Percentiles rank a stretch among this genome's conserved stretches.
These are phyloP conservation scores for Colletotrichum theobromicola DNA, from an alignment of 2,329 filamentous ascomycete species.

Conservation along the genomic window DNA sequence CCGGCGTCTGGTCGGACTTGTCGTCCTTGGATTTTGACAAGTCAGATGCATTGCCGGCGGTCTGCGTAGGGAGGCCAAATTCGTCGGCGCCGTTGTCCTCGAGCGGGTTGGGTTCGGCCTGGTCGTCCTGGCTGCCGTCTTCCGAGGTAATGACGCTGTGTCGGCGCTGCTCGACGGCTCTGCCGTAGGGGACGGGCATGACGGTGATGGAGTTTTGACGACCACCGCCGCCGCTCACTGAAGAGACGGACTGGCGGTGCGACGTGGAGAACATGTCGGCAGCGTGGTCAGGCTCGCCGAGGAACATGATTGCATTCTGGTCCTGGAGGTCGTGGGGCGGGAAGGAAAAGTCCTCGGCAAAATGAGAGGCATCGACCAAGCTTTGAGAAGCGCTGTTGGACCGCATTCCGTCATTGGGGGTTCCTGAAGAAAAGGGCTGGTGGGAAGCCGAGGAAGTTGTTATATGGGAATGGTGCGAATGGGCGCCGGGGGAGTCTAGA, in stretches of 20 bases:
- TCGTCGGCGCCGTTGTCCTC: slow-evolving; percentile 64
- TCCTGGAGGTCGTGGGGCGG: slow-evolving; percentile 50
- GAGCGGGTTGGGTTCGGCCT: slow-evolving; percentile 50
- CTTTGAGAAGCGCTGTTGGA: slow-evolving; percentile 40
- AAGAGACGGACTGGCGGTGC: slow-evolving; percentile 37
- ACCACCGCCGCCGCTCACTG: slow-evolving; percentile 39
- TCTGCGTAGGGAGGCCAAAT: slow-evolving; percentile 56
- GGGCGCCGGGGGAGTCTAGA: slow-evolving; percentile 18
- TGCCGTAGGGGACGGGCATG: slow-evolving; percentile 28
- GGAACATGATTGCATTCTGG: slow-evolving; percentile 43
- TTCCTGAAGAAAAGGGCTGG: slow-evolving; percentile 21
- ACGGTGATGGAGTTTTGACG: slow-evolving; percentile 41
- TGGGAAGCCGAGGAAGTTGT: slow-evolving; percentile 18
- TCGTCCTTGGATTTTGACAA: slow-evolving; percentile 61
- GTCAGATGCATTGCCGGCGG: slow-evolving; percentile 58
- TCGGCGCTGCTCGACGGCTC: slow-evolving; percentile 28
- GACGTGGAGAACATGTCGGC: slow-evolving; percentile 35
- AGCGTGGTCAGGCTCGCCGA: slow-evolving; percentile 36
- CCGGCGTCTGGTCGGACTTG: slow-evolving; percentile 63
- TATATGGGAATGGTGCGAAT: slow-evolving; percentile 22
- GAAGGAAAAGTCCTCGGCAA: slow-evolving; percentile 57
- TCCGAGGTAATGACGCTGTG: slow-evolving; percentile 48
- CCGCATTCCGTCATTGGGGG: slow-evolving; percentile 34
- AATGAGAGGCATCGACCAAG: slow-evolving; percentile 53
- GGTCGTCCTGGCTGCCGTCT: slow-evolving; percentile 47